Evolutionary conservation across 2,329 filamentous ascomycete genomes (phyloP).

Genomic region (Bipolaris gigantea): DNA sequence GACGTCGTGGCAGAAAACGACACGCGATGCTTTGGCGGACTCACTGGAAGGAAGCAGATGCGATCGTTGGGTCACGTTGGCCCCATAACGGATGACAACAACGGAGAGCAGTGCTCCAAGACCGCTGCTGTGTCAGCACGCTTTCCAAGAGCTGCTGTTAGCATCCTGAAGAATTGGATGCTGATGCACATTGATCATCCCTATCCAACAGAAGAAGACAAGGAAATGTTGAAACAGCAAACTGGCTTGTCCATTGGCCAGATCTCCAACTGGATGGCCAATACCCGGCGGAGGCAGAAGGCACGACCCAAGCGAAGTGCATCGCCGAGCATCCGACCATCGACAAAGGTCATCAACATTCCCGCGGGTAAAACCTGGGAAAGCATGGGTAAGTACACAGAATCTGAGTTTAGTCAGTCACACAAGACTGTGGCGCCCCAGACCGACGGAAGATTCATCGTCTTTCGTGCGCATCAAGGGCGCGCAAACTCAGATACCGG

Average conservation of each 20-base stretch:
- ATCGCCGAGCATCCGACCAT: constrained; percentile 68
- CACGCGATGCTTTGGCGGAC: constrained; percentile 35
- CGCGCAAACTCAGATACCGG: constrained; percentile 1
- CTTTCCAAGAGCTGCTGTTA: constrained; percentile 79
- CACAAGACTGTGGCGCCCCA: constrained; percentile 22
- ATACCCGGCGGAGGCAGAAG: constrained; percentile 82
- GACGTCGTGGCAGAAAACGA: constrained; percentile 51
- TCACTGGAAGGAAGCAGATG: constrained; percentile 45
- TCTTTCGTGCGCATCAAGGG: constrained; percentile 21
- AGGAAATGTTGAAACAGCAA: constrained; percentile 73
- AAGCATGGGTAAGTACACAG: constrained; percentile 38
- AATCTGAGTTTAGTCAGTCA: constrained; percentile 15
- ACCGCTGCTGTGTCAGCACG: constrained; percentile 46
- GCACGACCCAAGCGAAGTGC: constrained; percentile 67
- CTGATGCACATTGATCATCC: constrained; percentile 77
- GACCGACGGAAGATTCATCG: constrained; percentile 25
- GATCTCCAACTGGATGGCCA: constrained; percentile 90
- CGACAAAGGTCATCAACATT: constrained; percentile 71
- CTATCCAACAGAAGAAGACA: constrained; percentile 86
- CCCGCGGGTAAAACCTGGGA: constrained; percentile 63
- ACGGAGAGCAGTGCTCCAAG: constrained; percentile 33
- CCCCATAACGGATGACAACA: constrained; percentile 38
- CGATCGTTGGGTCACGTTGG: constrained; percentile 41
- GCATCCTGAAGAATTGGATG: constrained; percentile 82
- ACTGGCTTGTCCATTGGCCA: constrained; percentile 82